Percentiles rank a stretch among this genome's conserved stretches.
Evolutionary conservation across 164 flowering plant genomes (phyloP).

Genomic region (Aristolochia fimbriata): DNA sequence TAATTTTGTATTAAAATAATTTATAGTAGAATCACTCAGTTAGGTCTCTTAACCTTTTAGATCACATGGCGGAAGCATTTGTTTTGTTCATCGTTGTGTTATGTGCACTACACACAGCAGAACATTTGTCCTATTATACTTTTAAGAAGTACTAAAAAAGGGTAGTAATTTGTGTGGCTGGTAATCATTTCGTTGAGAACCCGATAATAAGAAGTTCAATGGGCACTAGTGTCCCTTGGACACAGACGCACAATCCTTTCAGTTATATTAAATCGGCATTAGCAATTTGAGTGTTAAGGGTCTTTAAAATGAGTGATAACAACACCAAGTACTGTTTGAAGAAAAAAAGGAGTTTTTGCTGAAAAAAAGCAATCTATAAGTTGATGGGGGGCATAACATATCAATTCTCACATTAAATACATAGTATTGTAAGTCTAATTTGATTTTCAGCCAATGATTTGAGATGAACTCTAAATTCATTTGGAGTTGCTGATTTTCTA

Average conservation of each 20-base stretch:
- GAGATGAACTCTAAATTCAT: neutral
- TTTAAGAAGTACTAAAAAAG: neutral
- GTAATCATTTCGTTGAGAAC: too few species aligned
- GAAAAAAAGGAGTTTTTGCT: too few species aligned
- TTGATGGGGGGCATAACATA: neutral
- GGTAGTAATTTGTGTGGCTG: neutral
- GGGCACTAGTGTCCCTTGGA: neutral
- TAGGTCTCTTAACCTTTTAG: neutral
- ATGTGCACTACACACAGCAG: neutral
- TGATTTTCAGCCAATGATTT: neutral
- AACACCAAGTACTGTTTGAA: too few species aligned
- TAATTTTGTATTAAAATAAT: neutral
- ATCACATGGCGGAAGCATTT: neutral
- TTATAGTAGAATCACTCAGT: neutral
- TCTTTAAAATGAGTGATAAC: neutral
- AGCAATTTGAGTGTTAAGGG: neutral
- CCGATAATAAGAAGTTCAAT: too few species aligned
- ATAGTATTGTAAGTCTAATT: neutral
- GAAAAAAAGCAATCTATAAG: neutral
- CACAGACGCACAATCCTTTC: neutral
- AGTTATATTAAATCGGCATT: neutral
- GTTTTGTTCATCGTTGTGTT: neutral
- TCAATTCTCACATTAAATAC: neutral
- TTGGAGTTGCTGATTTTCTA: neutral
- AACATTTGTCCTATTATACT: neutral